These are phyloP conservation scores for Strobilomyces dryophilus DNA, from an alignment of 768 basidiomycete genomes.

Conservation along the genomic window DNA sequence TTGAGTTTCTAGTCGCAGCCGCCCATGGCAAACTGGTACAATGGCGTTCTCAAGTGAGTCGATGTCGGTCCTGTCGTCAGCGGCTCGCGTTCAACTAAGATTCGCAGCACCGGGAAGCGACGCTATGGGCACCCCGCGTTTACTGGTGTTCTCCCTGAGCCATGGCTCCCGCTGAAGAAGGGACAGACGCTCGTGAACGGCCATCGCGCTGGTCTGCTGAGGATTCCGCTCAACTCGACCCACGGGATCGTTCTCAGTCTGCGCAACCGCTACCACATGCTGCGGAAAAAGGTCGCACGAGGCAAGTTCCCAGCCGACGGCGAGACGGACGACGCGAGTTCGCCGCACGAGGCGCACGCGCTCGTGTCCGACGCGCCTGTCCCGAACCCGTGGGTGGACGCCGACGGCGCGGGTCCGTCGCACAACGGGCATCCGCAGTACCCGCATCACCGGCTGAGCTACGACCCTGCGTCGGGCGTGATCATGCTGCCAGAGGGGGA, in stretches of 20 bases:
- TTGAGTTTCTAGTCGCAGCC: slow-evolving; percentile 70
- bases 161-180: slow-evolving; percentile 91
- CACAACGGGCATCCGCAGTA: slow-evolving; percentile 20
- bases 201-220: slow-evolving; percentile 30
- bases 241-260: slow-evolving; percentile 81
- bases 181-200: slow-evolving; percentile 70
- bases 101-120: slow-evolving; percentile 79
- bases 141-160: slow-evolving; percentile 87
- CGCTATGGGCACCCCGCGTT: slow-evolving; percentile 95
- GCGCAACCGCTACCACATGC: slow-evolving; percentile 61
- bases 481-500: slow-evolving; percentile 81
- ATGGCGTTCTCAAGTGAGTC: slow-evolving; percentile 82
- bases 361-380: slow-evolving; percentile 24
- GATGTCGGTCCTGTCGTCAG: neutral
- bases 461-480: slow-evolving; percentile 82
- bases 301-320: slow-evolving; percentile 5
- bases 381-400: slow-evolving; percentile 65
- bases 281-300: slow-evolving; percentile 34
- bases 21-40: slow-evolving; percentile 94
- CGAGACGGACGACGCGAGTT: neutral
- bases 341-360: slow-evolving; percentile 17
- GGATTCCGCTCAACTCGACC: slow-evolving; percentile 38
- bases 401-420: slow-evolving; percentile 10
- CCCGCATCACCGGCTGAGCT: slow-evolving; percentile 58
- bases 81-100: slow-evolving; percentile 2